Percentiles rank a stretch among this genome's conserved stretches.
Conservation (phyloP, 176 grass and related monocot genomes). For the Tillandsia leiboldiana region DNA sequence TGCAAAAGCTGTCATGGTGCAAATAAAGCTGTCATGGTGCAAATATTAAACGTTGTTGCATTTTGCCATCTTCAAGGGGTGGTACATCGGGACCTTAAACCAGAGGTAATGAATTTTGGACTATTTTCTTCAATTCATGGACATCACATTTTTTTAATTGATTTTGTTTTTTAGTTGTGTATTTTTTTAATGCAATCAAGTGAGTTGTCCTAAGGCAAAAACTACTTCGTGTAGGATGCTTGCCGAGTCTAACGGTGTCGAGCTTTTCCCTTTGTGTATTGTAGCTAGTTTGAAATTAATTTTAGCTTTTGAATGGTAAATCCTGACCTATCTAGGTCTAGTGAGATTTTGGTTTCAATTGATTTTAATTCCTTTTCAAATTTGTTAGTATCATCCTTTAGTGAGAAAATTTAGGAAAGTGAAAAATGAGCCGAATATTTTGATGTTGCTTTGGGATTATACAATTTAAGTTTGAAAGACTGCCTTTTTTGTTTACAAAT, state of each 20-base stretch:
- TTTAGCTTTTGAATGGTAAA: too few relatives aligned
- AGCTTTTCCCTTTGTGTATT: too few relatives aligned
- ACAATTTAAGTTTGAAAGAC: too few relatives aligned
- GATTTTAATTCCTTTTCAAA: neutral
- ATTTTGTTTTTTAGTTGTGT: too few relatives aligned
- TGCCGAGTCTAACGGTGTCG: too few relatives aligned
- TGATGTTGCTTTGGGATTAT: neutral
- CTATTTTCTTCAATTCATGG: neutral
- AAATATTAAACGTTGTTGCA: constrained; percentile 65
- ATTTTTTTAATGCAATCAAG: too few relatives aligned
- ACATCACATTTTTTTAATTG: too few relatives aligned
- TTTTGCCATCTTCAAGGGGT: constrained; percentile 90
- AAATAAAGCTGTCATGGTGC: constrained; percentile 68
- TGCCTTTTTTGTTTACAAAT: too few relatives aligned
- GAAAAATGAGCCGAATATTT: neutral
- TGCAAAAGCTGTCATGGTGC: constrained; percentile 65
- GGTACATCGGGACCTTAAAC: constrained; percentile 80
- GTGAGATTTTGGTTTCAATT: neutral
- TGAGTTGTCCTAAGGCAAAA: too few relatives aligned
- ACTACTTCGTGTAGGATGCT: too few relatives aligned
- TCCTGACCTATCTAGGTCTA: too few relatives aligned
- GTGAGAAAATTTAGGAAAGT: neutral
- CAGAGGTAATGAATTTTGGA: constrained; percentile 39
- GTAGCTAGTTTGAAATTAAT: too few relatives aligned
- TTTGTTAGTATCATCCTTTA: neutral